Evolutionary conservation across 2,329 filamentous ascomycete genomes (phyloP).

Genomic region (Fusarium brachygibbosum): DNA sequence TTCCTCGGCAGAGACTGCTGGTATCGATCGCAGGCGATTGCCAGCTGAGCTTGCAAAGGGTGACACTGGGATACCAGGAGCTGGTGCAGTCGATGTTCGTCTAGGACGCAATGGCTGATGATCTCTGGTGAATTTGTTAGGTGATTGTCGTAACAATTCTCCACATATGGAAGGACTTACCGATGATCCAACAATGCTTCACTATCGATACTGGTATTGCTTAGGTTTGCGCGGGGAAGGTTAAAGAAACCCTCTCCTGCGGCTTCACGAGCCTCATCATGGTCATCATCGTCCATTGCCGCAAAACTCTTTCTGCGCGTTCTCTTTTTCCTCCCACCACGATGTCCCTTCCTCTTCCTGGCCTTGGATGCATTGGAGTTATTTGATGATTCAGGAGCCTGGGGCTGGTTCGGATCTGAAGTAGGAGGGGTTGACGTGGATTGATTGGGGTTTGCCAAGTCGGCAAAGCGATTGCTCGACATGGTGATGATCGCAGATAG

Average conservation of each 20-base stretch:
- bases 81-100: constrained; percentile 66
- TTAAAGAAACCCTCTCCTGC: constrained; percentile 63
- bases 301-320: constrained; percentile 86
- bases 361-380: constrained; percentile 39
- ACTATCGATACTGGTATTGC: constrained; percentile 90
- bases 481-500: constrained; percentile 41
- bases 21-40: constrained; percentile 56
- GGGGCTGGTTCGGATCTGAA: constrained; percentile 25
- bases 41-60: constrained; percentile 46
- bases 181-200: constrained; percentile 89
- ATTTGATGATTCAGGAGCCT: constrained; percentile 36
- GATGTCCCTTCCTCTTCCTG: constrained; percentile 79
- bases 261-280: constrained; percentile 55
- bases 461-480: constrained; percentile 53
- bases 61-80: constrained; percentile 52
- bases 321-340: constrained; percentile 82
- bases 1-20: constrained; percentile 58
- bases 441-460: constrained; percentile 42
- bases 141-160: not conserved
- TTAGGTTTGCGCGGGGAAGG: constrained; percentile 70
- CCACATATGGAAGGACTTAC: constrained; percentile 57
- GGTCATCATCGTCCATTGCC: constrained; percentile 68
- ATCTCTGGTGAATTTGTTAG: constrained; percentile 57
- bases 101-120: constrained; percentile 74
- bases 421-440: constrained; percentile 13